Conservation (phyloP, 164 flowering plant genomes). For the Warburgia ugandensis region DNA sequence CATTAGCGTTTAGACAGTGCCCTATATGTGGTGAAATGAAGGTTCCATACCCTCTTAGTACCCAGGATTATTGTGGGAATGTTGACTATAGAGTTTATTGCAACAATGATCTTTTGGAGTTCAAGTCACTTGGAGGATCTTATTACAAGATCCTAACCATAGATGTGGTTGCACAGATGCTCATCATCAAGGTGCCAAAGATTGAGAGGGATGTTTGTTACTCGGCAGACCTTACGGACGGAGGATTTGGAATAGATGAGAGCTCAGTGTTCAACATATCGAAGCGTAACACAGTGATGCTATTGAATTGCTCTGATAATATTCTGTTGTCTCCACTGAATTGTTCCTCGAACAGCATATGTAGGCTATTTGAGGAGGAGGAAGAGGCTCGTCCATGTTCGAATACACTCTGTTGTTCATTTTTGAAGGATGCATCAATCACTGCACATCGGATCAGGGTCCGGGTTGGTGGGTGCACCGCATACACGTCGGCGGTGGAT, state of each 20-base stretch:
- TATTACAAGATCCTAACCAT: slow-evolving; percentile 40
- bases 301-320: slow-evolving; percentile 35
- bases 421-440: slow-evolving; percentile 44
- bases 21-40: slow-evolving; percentile 44
- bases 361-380: slow-evolving; percentile 37
- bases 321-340: slow-evolving; percentile 47
- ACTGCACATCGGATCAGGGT: slow-evolving; percentile 40
- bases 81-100: slow-evolving; percentile 40
- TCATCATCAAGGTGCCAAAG: slow-evolving; percentile 34
- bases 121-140: slow-evolving; percentile 31
- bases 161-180: slow-evolving; percentile 19
- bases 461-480: slow-evolving; percentile 53
- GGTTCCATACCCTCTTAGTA: slow-evolving; percentile 60
- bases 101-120: slow-evolving; percentile 31
- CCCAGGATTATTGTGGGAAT: slow-evolving; percentile 36
- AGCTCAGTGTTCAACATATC: slow-evolving; percentile 51
- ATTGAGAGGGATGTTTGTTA: slow-evolving; percentile 28
- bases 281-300: slow-evolving; percentile 40
- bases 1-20: no score
- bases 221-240: slow-evolving; percentile 36
- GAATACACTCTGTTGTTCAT: slow-evolving; percentile 44
- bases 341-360: slow-evolving; percentile 40
- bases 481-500: slow-evolving; percentile 47
- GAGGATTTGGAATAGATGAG: slow-evolving; percentile 43
- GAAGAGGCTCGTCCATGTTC: slow-evolving; percentile 30